Conservation (phyloP, 1,284 basidiomycete genomes). For the Fomitopsis pinicola region DNA sequence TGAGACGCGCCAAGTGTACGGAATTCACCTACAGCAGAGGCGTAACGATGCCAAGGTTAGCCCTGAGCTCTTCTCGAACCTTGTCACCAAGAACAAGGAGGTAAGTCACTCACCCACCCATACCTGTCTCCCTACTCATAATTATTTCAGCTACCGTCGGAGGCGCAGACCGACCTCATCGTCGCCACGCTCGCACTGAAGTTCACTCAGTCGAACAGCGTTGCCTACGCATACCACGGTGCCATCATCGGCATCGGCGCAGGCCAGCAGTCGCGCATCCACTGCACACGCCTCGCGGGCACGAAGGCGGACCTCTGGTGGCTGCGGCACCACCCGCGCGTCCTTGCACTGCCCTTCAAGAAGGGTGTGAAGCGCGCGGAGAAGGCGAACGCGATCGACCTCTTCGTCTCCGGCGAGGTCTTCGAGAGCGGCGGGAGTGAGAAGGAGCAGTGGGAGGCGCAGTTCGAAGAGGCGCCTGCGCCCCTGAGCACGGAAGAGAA, state of each 20-base stretch:
- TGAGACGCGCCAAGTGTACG: conserved; percentile 96
- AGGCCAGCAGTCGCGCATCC: conserved; percentile 98
- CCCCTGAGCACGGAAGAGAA: conserved; percentile 66
- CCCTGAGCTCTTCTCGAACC: conserved; percentile 76
- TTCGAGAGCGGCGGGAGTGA: conserved; percentile 75
- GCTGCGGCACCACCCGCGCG: conserved; percentile 94
- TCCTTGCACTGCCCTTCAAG: conserved; percentile 91
- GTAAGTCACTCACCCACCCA: conserved; percentile 34
- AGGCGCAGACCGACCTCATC: conserved; percentile 82
- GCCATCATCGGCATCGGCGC: conserved; percentile 95
- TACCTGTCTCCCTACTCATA: neutral
- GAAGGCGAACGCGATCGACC: conserved; percentile 97
- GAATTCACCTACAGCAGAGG: conserved; percentile 87
- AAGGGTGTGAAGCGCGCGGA: conserved; percentile 97
- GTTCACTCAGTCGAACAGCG: conserved; percentile 99
- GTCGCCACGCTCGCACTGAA: conserved; percentile 96
- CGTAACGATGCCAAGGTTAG: conserved; percentile 93
- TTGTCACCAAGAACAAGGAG: conserved; percentile 87
- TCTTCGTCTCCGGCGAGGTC: conserved; percentile 90
- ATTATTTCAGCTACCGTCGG: conserved; percentile 55
- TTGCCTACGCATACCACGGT: conserved; percentile 93
- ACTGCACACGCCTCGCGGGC: conserved; percentile 97
- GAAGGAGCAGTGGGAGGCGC: conserved; percentile 85
- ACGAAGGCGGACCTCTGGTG: conserved; percentile 99
- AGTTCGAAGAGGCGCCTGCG: conserved; percentile 77